Evolutionary conservation across 2,329 filamentous ascomycete species (phyloP).

Genomic region (Colletotrichum echinochloae): DNA sequence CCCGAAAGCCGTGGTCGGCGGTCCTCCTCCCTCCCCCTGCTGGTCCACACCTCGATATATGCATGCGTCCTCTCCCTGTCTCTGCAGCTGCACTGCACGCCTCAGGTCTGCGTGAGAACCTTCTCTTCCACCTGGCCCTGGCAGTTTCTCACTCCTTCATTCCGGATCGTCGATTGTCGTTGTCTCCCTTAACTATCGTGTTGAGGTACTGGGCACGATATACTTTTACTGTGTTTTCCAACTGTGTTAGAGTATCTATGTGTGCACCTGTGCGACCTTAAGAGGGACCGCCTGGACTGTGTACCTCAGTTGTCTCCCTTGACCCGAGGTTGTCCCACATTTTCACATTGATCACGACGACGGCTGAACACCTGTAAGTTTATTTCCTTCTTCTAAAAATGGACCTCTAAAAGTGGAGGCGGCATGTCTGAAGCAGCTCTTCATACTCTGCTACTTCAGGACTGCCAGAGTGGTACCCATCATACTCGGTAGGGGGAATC

Average conservation of each 20-base stretch:
- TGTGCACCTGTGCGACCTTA: too few species aligned
- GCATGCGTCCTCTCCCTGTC: not conserved
- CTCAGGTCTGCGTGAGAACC: not conserved
- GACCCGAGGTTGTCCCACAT: not conserved
- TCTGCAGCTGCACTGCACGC: constrained; percentile 4
- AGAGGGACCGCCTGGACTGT: too few species aligned
- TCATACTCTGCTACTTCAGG: not conserved
- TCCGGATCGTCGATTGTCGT: not conserved
- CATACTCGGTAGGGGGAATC: not conserved
- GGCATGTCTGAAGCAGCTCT: not conserved
- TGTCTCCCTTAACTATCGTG: too few species aligned
- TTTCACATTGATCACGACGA: not conserved
- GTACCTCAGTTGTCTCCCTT: too few species aligned
- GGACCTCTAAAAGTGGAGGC: not conserved
- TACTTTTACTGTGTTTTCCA: too few species aligned
- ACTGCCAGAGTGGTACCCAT: not conserved
- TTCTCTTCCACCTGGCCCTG: not conserved
- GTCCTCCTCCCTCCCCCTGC: not conserved
- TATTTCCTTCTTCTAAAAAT: not conserved
- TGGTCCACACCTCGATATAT: not conserved
- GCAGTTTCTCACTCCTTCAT: not conserved
- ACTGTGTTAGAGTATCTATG: too few species aligned
- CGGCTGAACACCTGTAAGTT: not conserved
- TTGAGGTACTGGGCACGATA: too few species aligned
- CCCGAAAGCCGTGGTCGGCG: not conserved